These are phyloP conservation scores for Trametes villosa DNA, from an alignment of 768 basidiomycete genomes.

Conservation along the genomic window DNA sequence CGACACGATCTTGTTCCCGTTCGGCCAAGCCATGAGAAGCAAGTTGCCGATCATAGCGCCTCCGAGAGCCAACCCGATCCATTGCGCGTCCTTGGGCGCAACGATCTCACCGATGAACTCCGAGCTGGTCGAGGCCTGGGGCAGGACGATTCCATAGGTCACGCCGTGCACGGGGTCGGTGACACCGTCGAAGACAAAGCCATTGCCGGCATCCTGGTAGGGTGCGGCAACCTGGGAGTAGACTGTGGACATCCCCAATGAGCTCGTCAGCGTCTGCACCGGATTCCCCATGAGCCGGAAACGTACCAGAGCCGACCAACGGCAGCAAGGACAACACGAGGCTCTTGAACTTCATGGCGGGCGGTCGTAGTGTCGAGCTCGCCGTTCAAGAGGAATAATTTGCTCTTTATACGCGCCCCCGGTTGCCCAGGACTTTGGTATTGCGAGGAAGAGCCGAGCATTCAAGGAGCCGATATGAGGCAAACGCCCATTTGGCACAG, in stretches of 20 bases:
- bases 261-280: background rate
- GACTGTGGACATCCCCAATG: slow-evolving; percentile 32
- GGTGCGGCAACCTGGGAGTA: slow-evolving; percentile 48
- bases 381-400: background rate
- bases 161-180: slow-evolving; percentile 39
- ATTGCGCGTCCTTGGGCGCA: slow-evolving; percentile 56
- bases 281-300: no score
- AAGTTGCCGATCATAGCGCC: slow-evolving; percentile 60
- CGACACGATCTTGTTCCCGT: slow-evolving; percentile 53
- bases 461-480: background rate
- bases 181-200: slow-evolving; percentile 52
- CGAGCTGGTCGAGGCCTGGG: slow-evolving; percentile 47
- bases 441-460: slow-evolving; percentile 26
- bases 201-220: slow-evolving; percentile 57
- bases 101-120: slow-evolving; percentile 70
- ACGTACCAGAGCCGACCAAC: slow-evolving; percentile 45
- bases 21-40: slow-evolving; percentile 65
- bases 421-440: slow-evolving; percentile 1
- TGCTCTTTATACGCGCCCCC: background rate
- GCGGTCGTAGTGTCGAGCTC: slow-evolving; percentile 3
- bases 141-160: slow-evolving; percentile 55
- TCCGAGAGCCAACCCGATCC: slow-evolving; percentile 58
- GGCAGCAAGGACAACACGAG: slow-evolving; percentile 42
- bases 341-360: slow-evolving; percentile 26
- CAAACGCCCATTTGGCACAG: background rate